These are phyloP conservation scores for Blastocystis sp. DNA, from an alignment of 352 stramenopile species.

Conservation along the genomic window DNA sequence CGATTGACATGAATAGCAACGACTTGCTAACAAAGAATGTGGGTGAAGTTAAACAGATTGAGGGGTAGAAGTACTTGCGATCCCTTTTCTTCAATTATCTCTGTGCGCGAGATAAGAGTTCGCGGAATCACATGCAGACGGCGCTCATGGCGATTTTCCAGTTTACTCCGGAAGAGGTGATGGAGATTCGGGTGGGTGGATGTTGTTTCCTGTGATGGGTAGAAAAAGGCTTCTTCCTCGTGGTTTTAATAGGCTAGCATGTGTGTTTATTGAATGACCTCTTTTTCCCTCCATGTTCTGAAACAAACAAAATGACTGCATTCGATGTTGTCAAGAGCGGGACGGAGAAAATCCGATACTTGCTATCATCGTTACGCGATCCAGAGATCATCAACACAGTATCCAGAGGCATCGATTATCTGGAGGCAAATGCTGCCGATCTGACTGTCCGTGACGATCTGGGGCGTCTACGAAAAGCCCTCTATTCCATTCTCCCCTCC, in stretches of 20 bases:
- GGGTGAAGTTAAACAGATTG: neutral
- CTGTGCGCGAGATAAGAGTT: neutral
- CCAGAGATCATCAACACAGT: no score
- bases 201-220: neutral
- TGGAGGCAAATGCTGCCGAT: no score
- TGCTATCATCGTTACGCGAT: no score
- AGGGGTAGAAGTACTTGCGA: slow-evolving; percentile 24
- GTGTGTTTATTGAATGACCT: neutral
- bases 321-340: neutral
- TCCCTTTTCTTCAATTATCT: slow-evolving; percentile 28
- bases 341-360: no score
- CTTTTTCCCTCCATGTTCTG: neutral
- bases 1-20: neutral
- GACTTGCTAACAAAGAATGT: slow-evolving; percentile 40
- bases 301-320: neutral
- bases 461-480: no score
- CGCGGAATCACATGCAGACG: slow-evolving; percentile 31
- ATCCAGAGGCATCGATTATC: no score
- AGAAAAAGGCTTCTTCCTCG: neutral
- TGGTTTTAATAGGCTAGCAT: neutral
- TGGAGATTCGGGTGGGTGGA: slow-evolving; percentile 12
- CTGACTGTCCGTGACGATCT: no score
- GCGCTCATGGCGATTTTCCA: slow-evolving; percentile 36
- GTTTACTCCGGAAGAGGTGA: slow-evolving; percentile 23
- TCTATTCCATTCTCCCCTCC: no score